Base-by-base conservation (phyloP, 2,329 filamentous ascomycete species). In the Colletotrichum trifolii region DNA sequence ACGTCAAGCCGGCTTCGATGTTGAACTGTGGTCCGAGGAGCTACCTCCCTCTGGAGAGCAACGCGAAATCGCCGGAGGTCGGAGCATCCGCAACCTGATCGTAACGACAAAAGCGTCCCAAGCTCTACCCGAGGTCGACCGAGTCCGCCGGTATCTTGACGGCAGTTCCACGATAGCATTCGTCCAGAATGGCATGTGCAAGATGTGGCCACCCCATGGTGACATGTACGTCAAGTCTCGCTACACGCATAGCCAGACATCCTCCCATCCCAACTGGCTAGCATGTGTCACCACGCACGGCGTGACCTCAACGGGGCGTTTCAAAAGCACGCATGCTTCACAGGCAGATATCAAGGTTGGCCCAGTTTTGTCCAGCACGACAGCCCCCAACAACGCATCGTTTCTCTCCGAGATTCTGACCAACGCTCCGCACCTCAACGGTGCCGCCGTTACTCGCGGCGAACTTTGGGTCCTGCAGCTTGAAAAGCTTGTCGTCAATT, bases 181-280 rank as follows among this genome's bases (percentile, higher is more conserved):
- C 71, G 80, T 93, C 33, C 94, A 97, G 71, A 97, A 97, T 71
- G 95, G 95, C 50, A 91, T 97, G 87, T 94, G 92, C 38, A 83
- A 81, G 68, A 74, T 87, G 13, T 87, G 85, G 85, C 84, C 85
- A 33, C 85, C 85, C 8, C 73, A 81, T 54, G 84, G 84, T 3
- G 69, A 70, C 4, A 64, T 73, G 1, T 87, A 86, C 71, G 74
- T 75, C 40, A 67, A 71, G 2, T 72, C 77, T 57, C 77, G 84
- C 15, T 86, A 80, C 59, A 69, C 73, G 2, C 53, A 60, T 13
- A 72, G 69, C 10, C 62, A 71, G 17, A 54, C 54, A n/a, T 15
- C 35, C 5, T 11, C 33, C 10, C 73, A 75, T 8, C 94, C 94
- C 3, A 87, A 85, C 66, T 97, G 94, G 76, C 83, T 96, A 67